Base-by-base conservation (phyloP, 2,329 filamentous ascomycete species). In the Rosellinia necatrix region DNA sequence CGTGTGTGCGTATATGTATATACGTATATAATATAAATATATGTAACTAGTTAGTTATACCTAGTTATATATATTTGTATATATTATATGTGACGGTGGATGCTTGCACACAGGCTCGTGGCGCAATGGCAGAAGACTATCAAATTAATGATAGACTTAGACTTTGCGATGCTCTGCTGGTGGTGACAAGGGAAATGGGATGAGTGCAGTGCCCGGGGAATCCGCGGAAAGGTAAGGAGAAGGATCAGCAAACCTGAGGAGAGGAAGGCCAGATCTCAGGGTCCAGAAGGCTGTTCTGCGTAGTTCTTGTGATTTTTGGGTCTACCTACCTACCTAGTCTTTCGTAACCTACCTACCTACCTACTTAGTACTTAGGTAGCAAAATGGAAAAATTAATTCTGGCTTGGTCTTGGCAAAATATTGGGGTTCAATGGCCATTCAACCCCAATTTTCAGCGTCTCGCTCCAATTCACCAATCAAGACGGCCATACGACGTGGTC, bases 221-320 rank as follows among this genome's bases (percentile, higher is more conserved):
- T 15, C 6, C 4, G 15, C 7, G 13, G 53, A 29, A 35, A 25
- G 44, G 19, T 35, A 38, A 25, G 57, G 52, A 32, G 34, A 53
- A 50, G 34, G 58, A 48, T 54, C 46, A 40, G 46, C 58, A 32
- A n/a, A 27, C 38, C 49, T 49, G 25, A 22, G 44, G 22, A 48
- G 27, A 44, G 32, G 52, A 57, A 59, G 66, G 67, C 67, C 67
- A 69, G 66, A 67, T 69, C 57, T 66, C 64, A 66, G 64, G 66
- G 66, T 66, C 60, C 62, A 60, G 35, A 49, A 53, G 57, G 53
- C 56, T 64, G 53, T 53, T 24, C 17, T 7, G 34, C 53, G 22
- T 52, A 27, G 47, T 43, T 27, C 22, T 21, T 25, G 19, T 50
- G 24, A 30, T 37, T 55, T 58, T 55, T 53, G 44, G 24, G 53